Conservation (phyloP, 2,329 filamentous ascomycete genomes). For the Ascochyta clinopodiicola region DNA sequence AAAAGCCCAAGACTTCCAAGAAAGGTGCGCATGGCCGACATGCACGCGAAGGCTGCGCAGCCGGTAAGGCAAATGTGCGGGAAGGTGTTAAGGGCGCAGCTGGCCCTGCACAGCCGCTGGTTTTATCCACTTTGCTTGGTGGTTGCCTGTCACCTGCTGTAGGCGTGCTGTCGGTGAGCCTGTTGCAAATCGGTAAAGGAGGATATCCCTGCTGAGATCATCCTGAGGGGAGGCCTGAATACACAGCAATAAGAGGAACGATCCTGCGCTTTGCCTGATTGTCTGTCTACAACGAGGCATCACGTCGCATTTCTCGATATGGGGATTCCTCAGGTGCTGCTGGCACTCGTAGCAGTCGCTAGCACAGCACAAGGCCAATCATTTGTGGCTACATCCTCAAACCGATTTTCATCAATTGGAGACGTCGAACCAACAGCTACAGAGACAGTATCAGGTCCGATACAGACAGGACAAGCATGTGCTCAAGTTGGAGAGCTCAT, state of each 20-base stretch:
- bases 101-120: slow-evolving; percentile 7
- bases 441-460: slow-evolving; percentile 36
- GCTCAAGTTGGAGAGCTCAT: slow-evolving; percentile 33
- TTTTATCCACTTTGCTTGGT: background rate
- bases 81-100: slow-evolving; percentile 15
- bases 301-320: slow-evolving; percentile 16
- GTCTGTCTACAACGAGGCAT: background rate
- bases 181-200: slow-evolving; percentile 3
- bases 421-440: slow-evolving; percentile 39
- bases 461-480: slow-evolving; percentile 40
- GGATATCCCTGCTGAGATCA: background rate
- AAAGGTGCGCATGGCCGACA: slow-evolving; percentile 14
- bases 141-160: background rate
- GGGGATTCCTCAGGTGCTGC: slow-evolving; percentile 26
- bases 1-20: slow-evolving; percentile 8
- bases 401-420: slow-evolving; percentile 23
- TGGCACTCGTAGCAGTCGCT: slow-evolving; percentile 26
- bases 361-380: slow-evolving; percentile 26
- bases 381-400: background rate
- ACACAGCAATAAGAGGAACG: slow-evolving; percentile 1
- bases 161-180: background rate
- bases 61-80: slow-evolving; percentile 3
- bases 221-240: slow-evolving; percentile 4
- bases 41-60: slow-evolving; percentile 15
- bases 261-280: background rate